Evolutionary conservation across 2,329 filamentous ascomycete genomes (phyloP).

Genomic region (Alternaria rosae): DNA sequence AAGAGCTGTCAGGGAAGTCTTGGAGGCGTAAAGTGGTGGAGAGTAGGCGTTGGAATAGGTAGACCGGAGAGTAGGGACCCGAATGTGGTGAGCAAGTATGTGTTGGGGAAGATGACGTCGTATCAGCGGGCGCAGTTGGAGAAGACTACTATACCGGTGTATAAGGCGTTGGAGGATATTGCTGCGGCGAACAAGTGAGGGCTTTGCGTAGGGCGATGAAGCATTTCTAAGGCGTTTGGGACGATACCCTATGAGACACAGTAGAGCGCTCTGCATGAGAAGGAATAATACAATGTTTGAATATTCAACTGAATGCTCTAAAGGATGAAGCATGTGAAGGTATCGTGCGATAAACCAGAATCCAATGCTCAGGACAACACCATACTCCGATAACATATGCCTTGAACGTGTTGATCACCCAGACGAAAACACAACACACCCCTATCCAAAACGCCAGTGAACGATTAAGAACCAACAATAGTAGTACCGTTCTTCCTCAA

Average conservation of each 20-base stretch:
- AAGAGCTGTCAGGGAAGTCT: constrained; percentile 51
- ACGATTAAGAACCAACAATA: neutral
- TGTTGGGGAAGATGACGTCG: constrained; percentile 71
- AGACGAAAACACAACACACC: neutral
- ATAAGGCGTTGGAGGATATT: constrained; percentile 60
- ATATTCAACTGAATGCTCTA: constrained; percentile 11
- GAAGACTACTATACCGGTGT: constrained; percentile 56
- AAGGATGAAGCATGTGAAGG: constrained; percentile 17
- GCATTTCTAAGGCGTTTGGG: constrained; percentile 13
- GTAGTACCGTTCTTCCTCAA: constrained; percentile 28
- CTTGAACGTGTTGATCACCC: neutral
- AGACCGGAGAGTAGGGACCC: constrained; percentile 74
- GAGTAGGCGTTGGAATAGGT: constrained; percentile 88
- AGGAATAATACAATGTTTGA: constrained; percentile 11
- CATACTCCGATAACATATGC: neutral
- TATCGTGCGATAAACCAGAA: constrained; percentile 32
- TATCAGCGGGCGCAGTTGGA: constrained; percentile 55
- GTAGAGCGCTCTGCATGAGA: constrained; percentile 1
- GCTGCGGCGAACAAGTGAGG: constrained; percentile 49
- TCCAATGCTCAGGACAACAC: constrained; percentile 9
- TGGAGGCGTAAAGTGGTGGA: constrained; percentile 53
- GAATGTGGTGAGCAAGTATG: constrained; percentile 75
- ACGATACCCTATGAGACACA: constrained; percentile 19
- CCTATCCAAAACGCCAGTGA: neutral
- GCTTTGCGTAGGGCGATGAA: constrained; percentile 9